phyloP scores from a whole-genome alignment of 768 basidiomycete genomes.

The Leccinum disarticulatum region DNA sequence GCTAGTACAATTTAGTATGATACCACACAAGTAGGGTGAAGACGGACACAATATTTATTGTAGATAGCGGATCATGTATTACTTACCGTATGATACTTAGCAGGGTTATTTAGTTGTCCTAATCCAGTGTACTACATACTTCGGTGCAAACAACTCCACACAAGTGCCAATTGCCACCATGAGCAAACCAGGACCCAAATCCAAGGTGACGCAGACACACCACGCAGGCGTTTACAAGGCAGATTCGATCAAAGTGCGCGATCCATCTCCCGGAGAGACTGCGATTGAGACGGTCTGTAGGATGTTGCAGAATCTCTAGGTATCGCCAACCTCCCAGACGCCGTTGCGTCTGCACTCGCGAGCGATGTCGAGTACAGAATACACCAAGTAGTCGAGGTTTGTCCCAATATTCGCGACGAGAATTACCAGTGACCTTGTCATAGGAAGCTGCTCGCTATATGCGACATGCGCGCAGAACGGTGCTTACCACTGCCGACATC shows the following conservation, averaged over 20 bases:
- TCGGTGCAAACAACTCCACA: neutral
- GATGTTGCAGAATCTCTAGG: slow-evolving; percentile 89
- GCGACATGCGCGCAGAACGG: slow-evolving; percentile 90
- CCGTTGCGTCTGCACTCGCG: slow-evolving; percentile 80
- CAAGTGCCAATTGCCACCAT: slow-evolving; percentile 13
- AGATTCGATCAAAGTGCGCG: slow-evolving; percentile 59
- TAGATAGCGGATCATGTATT: neutral
- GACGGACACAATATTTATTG: neutral
- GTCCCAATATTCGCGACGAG: slow-evolving; percentile 11
- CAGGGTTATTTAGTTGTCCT: neutral
- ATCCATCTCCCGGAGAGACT: slow-evolving; percentile 11
- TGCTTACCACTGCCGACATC: slow-evolving; percentile 85
- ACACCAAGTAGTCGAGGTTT: slow-evolving; percentile 90
- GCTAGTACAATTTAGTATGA: slow-evolving; percentile 9
- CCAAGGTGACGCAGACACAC: slow-evolving; percentile 44
- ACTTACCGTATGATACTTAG: neutral
- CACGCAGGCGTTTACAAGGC: slow-evolving; percentile 64
- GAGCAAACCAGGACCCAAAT: slow-evolving; percentile 48
- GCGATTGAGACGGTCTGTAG: slow-evolving; percentile 39
- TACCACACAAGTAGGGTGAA: neutral
- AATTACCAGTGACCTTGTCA: neutral
- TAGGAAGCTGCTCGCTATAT: slow-evolving; percentile 95
- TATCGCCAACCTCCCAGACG: slow-evolving; percentile 71
- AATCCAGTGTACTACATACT: neutral
- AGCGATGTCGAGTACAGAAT: slow-evolving; percentile 97